A percentile compares a stretch with the other conserved stretches of the same genome.
These are phyloP conservation scores for Glycyrrhiza uralensis DNA, from an alignment of 306 rosid genomes.

Conservation along the genomic window DNA sequence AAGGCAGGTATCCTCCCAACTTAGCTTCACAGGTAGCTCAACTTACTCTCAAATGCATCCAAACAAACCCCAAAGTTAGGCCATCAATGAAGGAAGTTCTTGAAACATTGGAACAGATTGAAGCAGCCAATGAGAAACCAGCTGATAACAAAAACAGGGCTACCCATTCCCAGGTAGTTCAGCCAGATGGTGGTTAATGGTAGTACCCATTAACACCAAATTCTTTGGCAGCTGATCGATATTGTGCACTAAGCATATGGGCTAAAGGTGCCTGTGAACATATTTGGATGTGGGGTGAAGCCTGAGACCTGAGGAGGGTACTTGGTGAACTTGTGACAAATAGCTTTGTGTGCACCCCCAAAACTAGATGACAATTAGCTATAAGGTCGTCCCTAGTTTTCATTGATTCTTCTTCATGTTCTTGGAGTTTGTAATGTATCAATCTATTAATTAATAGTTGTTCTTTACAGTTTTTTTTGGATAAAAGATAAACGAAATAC, in stretches of 20 bases:
- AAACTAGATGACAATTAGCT: not conserved
- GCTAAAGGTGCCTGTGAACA: not conserved
- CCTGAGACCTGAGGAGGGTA: not conserved
- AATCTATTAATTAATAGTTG: not conserved
- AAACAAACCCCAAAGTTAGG: conserved; percentile 51
- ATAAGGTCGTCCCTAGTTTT: not conserved
- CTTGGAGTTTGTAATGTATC: not conserved
- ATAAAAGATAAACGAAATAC: not conserved
- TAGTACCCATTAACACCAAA: not conserved
- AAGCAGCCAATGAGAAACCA: conserved; percentile 51
- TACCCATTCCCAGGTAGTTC: conserved; percentile 27
- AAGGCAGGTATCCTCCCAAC: conserved; percentile 71
- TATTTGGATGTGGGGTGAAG: not conserved
- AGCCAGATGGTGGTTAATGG: conserved; percentile 30
- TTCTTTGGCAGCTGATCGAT: not conserved
- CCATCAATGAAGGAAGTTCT: conserved; percentile 83
- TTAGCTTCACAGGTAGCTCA: conserved; percentile 58
- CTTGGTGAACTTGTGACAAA: not conserved
- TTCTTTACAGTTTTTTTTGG: not conserved
- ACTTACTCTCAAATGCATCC: conserved; percentile 70
- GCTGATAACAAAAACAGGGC: conserved; percentile 38
- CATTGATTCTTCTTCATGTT: not conserved
- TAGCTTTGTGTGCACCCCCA: not conserved
- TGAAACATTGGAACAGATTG: conserved; percentile 56
- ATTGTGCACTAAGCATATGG: not conserved